A percentile compares a stretch with the other conserved stretches of the same genome.
phyloP scores from a whole-genome alignment of 495 filamentous ascomycete species.

The Penicillium alfredii region DNA sequence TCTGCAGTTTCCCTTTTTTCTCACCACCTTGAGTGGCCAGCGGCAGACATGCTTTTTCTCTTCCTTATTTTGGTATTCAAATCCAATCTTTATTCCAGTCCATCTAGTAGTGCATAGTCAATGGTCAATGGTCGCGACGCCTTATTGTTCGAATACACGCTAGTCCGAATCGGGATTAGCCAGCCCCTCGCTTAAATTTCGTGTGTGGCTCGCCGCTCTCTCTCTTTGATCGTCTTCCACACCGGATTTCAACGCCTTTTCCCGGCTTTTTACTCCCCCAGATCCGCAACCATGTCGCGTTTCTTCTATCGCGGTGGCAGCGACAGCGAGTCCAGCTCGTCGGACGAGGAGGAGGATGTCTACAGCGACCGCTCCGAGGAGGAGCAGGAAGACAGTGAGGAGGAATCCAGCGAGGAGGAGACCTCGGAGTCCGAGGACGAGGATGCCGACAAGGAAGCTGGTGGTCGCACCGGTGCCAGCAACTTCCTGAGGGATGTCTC shows the following conservation, averaged over 20 bases:
- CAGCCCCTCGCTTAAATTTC: slow-evolving; percentile 49
- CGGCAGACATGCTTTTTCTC: too few species aligned
- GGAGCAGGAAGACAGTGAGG: slow-evolving; percentile 61
- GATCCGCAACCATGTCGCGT: slow-evolving; percentile 59
- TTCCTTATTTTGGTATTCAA: too few species aligned
- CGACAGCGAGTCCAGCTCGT: slow-evolving; percentile 67
- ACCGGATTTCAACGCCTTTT: slow-evolving; percentile 25
- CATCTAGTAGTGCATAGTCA: too few species aligned
- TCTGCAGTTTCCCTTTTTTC: too few species aligned
- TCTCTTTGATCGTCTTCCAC: slow-evolving; percentile 33
- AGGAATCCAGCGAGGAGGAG: slow-evolving; percentile 69
- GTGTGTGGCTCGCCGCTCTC: slow-evolving; percentile 41
- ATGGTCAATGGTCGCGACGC: too few species aligned
- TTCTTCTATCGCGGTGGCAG: slow-evolving; percentile 94
- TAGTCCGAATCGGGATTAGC: too few species aligned
- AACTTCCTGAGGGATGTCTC: slow-evolving; percentile 75
- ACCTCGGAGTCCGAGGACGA: slow-evolving; percentile 54
- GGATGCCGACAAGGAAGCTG: slow-evolving; percentile 53
- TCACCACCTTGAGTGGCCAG: too few species aligned
- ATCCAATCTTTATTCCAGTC: too few species aligned
- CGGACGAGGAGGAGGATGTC: slow-evolving; percentile 86
- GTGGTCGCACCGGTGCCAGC: slow-evolving; percentile 60
- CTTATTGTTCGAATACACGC: too few species aligned
- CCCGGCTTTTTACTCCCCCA: slow-evolving; percentile 19
- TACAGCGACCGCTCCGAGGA: slow-evolving; percentile 70